A percentile compares a stretch with the other conserved stretches of the same genome.
Evolutionary conservation across 345 rosid species (phyloP).

Genomic region (Aquilaria malaccensis): DNA sequence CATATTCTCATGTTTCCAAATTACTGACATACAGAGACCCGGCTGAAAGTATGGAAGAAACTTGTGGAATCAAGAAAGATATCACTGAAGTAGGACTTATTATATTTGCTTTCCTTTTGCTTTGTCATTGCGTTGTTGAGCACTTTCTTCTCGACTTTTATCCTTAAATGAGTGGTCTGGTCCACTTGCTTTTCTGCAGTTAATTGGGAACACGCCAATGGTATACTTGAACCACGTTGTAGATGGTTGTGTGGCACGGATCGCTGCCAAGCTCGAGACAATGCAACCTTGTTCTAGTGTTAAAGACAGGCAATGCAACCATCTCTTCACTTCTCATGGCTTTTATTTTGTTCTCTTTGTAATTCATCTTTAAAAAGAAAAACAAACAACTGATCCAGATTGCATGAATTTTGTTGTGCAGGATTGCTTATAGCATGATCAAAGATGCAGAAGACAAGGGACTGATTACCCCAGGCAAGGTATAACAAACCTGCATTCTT

Average conservation of each 20-base stretch:
- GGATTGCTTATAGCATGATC: constrained; percentile 56
- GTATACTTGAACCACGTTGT: constrained; percentile 51
- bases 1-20: background rate
- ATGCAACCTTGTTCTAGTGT: constrained; percentile 47
- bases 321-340: background rate
- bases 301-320: constrained; percentile 36
- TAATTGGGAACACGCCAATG: constrained; percentile 60
- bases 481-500: constrained; percentile 3
- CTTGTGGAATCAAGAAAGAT: constrained; percentile 43
- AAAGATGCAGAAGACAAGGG: constrained; percentile 71
- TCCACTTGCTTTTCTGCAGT: constrained; percentile 19
- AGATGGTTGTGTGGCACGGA: constrained; percentile 54
- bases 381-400: background rate
- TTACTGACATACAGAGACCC: constrained; percentile 1
- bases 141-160: background rate
- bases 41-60: constrained; percentile 24
- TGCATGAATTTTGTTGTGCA: background rate
- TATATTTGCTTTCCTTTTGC: background rate
- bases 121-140: background rate
- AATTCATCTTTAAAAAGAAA: background rate
- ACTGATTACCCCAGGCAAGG: constrained; percentile 57
- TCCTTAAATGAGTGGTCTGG: background rate
- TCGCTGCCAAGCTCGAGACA: constrained; percentile 66
- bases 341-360: background rate
- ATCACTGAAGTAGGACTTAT: constrained; percentile 39